Evolutionary conservation across 1,284 basidiomycete genomes (phyloP), one percentile per base, ranked within the genome.

Genomic region (Erythrobasidium hasegawianum): DNA sequence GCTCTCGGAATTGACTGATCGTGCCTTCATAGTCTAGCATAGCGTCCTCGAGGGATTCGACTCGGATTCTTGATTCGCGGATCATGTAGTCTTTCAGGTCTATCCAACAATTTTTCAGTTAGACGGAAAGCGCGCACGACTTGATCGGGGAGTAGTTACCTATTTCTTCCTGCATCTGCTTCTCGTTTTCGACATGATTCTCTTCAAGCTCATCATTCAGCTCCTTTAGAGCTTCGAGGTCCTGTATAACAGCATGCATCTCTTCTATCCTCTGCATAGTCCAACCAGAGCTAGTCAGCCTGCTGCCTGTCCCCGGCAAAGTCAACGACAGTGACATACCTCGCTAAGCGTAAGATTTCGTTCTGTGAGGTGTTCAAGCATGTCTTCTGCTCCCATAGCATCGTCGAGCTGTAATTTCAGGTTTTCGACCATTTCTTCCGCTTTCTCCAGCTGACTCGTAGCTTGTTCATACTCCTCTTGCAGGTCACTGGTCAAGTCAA

Each of bases 121-220:
- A n/a, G n/a, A n/a, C n/a, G n/a, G n/a, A n/a, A n/a, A n/a, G n/a
- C n/a, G n/a, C n/a, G n/a, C n/a, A n/a, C n/a, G n/a, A n/a, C n/a
- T n/a, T n/a, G n/a, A n/a, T n/a, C n/a, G n/a, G n/a, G n/a, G n/a
- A n/a, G n/a, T n/a, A n/a, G n/a, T n/a, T 56, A 89, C 90, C 87
- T 47, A 97, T 83, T 65, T 97, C 94, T 64, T 90, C 90, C 73
- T 94, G 87, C 70, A 98, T 79, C 45, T 88, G 85, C 77, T 90
- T 92, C 79, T 97, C 95, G 0, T 92, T 91, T 78, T 97, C 95
- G 7, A 90, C 77, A 72, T 98, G 95, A 74, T 90, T 92, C 79
- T 98, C 95, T 77, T 98, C 96, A 1, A 99, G 83, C 78, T 99
- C 96, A 72, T 98, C 95, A 70, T 87, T 92, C 61, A 99, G 86